Percentiles rank a stretch among this genome's conserved stretches.
Evolutionary conservation across 2,329 filamentous ascomycete species (phyloP).

Genomic region (Fusarium sp.): DNA sequence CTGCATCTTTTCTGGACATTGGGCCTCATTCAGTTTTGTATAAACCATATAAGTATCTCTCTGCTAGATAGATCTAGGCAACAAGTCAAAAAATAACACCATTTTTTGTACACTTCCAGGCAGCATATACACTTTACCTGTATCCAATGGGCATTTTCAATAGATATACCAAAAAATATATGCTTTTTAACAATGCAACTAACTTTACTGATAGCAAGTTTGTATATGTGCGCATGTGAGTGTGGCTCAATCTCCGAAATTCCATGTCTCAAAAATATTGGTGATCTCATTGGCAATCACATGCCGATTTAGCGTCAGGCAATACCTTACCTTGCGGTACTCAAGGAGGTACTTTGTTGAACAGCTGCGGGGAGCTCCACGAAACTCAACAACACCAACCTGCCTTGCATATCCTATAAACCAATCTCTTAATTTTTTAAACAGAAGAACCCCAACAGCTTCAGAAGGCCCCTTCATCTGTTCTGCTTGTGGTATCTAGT

Average conservation of each 20-base stretch:
- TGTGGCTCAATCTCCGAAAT: conserved; percentile 23
- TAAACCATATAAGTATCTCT: no score
- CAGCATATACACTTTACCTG: no score
- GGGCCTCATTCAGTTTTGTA: not conserved
- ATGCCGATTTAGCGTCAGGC: conserved; percentile 44
- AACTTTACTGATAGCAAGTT: not conserved
- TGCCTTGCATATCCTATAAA: conserved; percentile 32
- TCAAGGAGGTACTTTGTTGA: conserved; percentile 35
- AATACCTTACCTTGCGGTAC: not conserved
- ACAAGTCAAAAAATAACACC: no score
- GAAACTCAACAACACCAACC: conserved; percentile 41
- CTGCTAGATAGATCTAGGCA: no score
- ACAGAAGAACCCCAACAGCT: conserved; percentile 1
- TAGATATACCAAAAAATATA: no score
- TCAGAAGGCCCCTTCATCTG: conserved; percentile 4
- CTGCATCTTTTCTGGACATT: not conserved
- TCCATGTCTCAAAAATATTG: conserved; percentile 24
- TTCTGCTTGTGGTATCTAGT: conserved; percentile 28
- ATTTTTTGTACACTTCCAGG: no score
- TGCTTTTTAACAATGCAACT: no score
- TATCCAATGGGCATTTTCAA: no score
- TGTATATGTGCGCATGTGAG: conserved; percentile 16
- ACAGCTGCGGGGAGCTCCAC: conserved; percentile 43
- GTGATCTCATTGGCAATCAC: conserved; percentile 50
- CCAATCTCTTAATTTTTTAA: not conserved